Base-by-base conservation (phyloP, 2,329 filamentous ascomycete genomes). In the Neonectria neomacrospora region DNA sequence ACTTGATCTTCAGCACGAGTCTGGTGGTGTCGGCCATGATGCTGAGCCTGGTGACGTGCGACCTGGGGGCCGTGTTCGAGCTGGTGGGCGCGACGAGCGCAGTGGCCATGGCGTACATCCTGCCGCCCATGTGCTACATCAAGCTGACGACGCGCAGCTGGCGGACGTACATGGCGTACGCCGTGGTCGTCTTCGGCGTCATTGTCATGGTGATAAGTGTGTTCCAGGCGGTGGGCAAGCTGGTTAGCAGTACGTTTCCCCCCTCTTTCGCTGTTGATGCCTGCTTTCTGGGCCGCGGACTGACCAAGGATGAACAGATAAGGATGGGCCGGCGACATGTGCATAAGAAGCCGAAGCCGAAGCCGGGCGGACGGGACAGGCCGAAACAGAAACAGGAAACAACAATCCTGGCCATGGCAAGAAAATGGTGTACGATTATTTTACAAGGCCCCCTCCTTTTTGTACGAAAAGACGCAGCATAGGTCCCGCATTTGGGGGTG, bases 71-170 rank as follows among this genome's bases (percentile, higher is more conserved):
- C 47, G 95, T 99, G 1, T 97, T 99, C 75, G 96, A 99, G 81
- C 84, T 99, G 18, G 96, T 99, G 61, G 96, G 96, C 65, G 94
- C 96, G 7, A 99, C 96, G 37, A 96, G 92, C 76, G 96, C 96
- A 3, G 96, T 94, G 71, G 94, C 93, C 7, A 85, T 99, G 77
- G 96, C 96, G 0, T 99, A 98, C 76, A 97, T 99, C 52, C 81
- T 99, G 64, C 96, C 96, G 65, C 96, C 96, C 26, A 81, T 98
- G 59, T 99, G 96, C 80, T 99, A 96, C 78, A 91, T 99, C 75
- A 97, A 96, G 80, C 83, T 99, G 64, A 95, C 92, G 70, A 94
- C 89, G 61, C 82, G 89, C 70, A 90, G 87, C 73, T 91, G 90
- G 84, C 90, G 86, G 76, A 93, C 91, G 18, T 90, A 89, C 65